Percentiles rank a stretch among this genome's conserved stretches.
Evolutionary conservation across 108 stramenopile species (phyloP).

Genomic region (Cyclotella sp.): DNA sequence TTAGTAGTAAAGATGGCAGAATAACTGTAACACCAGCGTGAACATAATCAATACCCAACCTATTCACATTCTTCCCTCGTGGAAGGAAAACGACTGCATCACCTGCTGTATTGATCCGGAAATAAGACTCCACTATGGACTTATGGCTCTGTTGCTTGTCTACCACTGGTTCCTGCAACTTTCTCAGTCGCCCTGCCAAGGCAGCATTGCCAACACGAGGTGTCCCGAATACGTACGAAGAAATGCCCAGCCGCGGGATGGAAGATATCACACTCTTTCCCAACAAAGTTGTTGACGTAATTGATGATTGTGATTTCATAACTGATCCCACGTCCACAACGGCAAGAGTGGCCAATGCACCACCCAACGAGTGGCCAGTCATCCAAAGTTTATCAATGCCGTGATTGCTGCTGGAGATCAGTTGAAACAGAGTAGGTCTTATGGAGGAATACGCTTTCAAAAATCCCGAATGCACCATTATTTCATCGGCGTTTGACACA

Average conservation of each 20-base stretch:
- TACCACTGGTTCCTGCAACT: background rate
- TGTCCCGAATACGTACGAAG: slow-evolving; percentile 25
- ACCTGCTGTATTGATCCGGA: slow-evolving; percentile 8
- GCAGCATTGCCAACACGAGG: slow-evolving; percentile 26
- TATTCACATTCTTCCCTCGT: slow-evolving; percentile 18
- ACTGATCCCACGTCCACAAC: slow-evolving; percentile 23
- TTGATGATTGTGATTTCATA: slow-evolving; percentile 6
- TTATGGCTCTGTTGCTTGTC: background rate
- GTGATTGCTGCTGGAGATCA: slow-evolving; percentile 6
- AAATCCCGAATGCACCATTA: slow-evolving; percentile 31
- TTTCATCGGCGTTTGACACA: background rate
- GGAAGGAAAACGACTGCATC: slow-evolving; percentile 29
- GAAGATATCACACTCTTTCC: background rate
- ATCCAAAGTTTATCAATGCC: slow-evolving; percentile 19
- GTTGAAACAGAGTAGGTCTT: slow-evolving; percentile 12
- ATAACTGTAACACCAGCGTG: slow-evolving; percentile 20
- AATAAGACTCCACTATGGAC: slow-evolving; percentile 3
- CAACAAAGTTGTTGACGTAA: background rate
- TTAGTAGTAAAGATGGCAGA: slow-evolving; percentile 2
- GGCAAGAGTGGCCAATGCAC: slow-evolving; percentile 17
- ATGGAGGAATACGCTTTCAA: slow-evolving; percentile 28
- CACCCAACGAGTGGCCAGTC: slow-evolving; percentile 25
- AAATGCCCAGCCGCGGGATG: background rate
- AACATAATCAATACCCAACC: slow-evolving; percentile 27
- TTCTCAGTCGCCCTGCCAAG: background rate